Evolutionary conservation across 495 filamentous ascomycete genomes (phyloP).

Genomic region (Aspergillus baeticus): DNA sequence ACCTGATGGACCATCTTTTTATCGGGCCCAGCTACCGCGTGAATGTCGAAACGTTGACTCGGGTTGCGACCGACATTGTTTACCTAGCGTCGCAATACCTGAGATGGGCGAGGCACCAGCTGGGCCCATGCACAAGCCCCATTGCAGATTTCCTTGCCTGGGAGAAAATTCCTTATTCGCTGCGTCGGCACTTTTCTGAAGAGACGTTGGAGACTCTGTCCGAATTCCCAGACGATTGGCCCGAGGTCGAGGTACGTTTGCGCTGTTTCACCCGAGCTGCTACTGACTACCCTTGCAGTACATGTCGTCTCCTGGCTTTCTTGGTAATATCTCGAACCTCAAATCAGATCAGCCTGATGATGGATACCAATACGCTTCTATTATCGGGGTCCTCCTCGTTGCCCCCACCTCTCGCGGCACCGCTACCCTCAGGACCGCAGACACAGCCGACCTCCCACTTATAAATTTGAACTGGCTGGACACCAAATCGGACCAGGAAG

Average conservation of each 20-base stretch:
- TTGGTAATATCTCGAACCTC: slow-evolving; percentile 45
- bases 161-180: slow-evolving; percentile 41
- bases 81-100: slow-evolving; percentile 12
- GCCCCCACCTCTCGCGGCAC: slow-evolving; percentile 52
- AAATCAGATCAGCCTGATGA: slow-evolving; percentile 31
- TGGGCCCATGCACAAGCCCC: slow-evolving; percentile 43
- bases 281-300: too few relatives aligned
- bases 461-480: slow-evolving; percentile 58
- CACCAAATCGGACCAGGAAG: slow-evolving; percentile 51
- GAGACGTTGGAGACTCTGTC: slow-evolving; percentile 29
- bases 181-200: slow-evolving; percentile 22
- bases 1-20: slow-evolving; percentile 47
- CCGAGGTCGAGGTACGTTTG: slow-evolving; percentile 49
- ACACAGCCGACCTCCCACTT: slow-evolving; percentile 44
- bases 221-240: slow-evolving; percentile 55
- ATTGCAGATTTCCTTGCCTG: slow-evolving; percentile 46
- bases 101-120: slow-evolving; percentile 9
- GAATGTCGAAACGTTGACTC: slow-evolving; percentile 34
- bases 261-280: neutral
- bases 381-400: slow-evolving; percentile 44
- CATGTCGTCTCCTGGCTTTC: slow-evolving; percentile 33
- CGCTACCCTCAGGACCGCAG: slow-evolving; percentile 46
- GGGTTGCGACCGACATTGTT: slow-evolving; percentile 16
- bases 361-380: slow-evolving; percentile 47
- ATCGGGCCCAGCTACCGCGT: slow-evolving; percentile 39